Conservation (phyloP, 2,329 filamentous ascomycete genomes). For the Claviceps pusilla region DNA sequence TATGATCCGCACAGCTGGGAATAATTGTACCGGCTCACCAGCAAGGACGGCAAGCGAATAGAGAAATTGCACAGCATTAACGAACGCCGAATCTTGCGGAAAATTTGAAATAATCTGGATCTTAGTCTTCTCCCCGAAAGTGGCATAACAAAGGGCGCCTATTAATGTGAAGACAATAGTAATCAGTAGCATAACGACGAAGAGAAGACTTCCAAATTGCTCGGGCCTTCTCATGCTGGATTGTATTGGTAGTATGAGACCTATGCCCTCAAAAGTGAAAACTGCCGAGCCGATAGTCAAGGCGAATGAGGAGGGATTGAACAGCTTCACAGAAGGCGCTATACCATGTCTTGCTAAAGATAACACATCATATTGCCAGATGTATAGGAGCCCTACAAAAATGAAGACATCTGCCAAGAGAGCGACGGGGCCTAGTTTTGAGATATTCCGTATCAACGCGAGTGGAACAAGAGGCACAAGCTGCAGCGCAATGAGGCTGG, state of each 20-base stretch:
- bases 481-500: constrained; percentile 49
- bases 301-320: constrained; percentile 55
- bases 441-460: constrained; percentile 58
- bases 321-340: constrained; percentile 46
- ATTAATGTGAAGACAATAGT: constrained; percentile 59
- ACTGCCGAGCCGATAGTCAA: constrained; percentile 59
- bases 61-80: constrained; percentile 61
- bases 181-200: constrained; percentile 56
- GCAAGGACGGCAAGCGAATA: constrained; percentile 62
- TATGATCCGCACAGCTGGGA: constrained; percentile 57
- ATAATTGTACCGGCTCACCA: constrained; percentile 59
- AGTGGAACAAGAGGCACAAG: constrained; percentile 50
- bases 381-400: constrained; percentile 53
- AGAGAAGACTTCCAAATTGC: constrained; percentile 51
- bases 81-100: constrained; percentile 53
- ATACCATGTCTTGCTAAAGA: constrained; percentile 40
- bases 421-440: constrained; percentile 54
- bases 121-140: constrained; percentile 52
- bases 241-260: constrained; percentile 61
- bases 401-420: constrained; percentile 60
- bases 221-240: constrained; percentile 59
- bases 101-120: constrained; percentile 67
- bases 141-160: constrained; percentile 58
- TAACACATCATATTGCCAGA: constrained; percentile 55
- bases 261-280: constrained; percentile 68